Evolutionary conservation across 2,329 filamentous ascomycete species (phyloP).

Genomic region (Fusarium staphyleae): DNA sequence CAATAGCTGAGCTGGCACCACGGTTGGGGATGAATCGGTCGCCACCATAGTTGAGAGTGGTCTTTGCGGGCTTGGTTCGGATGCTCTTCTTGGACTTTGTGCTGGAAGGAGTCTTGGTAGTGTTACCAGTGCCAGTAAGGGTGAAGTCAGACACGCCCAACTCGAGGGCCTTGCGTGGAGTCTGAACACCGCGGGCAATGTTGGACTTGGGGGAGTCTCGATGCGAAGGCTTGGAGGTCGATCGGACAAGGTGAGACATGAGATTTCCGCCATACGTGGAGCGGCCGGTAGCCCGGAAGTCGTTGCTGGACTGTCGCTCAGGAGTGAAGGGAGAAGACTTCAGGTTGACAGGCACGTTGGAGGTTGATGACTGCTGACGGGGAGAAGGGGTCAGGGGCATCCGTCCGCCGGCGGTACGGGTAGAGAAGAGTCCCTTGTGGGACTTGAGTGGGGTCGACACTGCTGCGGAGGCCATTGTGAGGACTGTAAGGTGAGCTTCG

Average conservation of each 20-base stretch:
- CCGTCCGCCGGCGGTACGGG: constrained; percentile 91
- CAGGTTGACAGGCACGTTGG: constrained; percentile 58
- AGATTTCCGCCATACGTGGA: constrained; percentile 84
- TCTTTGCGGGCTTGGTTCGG: constrained; percentile 72
- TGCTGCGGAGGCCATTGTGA: constrained; percentile 78
- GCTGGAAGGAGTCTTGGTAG: constrained; percentile 64
- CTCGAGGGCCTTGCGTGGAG: constrained; percentile 83
- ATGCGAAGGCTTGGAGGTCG: constrained; percentile 68
- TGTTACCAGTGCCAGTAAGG: constrained; percentile 79
- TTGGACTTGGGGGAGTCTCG: constrained; percentile 96
- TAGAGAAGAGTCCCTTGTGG: constrained; percentile 90
- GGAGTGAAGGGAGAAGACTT: constrained; percentile 82
- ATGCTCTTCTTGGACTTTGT: constrained; percentile 64
- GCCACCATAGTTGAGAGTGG: constrained; percentile 78
- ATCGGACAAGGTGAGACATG: constrained; percentile 78
- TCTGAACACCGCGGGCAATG: constrained; percentile 77
- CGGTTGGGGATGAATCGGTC: constrained; percentile 98
- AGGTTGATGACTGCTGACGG: constrained; percentile 65
- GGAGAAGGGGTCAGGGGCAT: constrained; percentile 95
- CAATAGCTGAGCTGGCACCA: constrained; percentile 84
- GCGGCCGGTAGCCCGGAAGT: constrained; percentile 64
- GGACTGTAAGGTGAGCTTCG: constrained; percentile 31
- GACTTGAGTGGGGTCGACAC: constrained; percentile 94
- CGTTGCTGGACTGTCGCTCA: constrained; percentile 62
- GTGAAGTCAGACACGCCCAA: constrained; percentile 93